These are phyloP conservation scores for Psilocybe tampanensis DNA, from an alignment of 768 basidiomycete genomes.

Conservation along the genomic window DNA sequence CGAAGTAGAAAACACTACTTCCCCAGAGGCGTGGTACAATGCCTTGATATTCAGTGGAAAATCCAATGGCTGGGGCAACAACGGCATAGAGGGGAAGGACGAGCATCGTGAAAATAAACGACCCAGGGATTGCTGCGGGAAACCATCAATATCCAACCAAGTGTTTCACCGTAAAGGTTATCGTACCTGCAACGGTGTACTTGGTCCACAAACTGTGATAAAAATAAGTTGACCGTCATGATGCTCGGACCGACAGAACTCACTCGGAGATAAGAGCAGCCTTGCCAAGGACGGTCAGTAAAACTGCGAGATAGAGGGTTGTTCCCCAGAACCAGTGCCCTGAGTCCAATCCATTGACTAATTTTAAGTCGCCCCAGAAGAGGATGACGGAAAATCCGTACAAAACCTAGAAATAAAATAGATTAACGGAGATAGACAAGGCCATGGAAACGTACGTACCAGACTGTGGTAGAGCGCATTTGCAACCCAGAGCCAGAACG, in stretches of 20 bases:
- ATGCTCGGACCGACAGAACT: slow-evolving; percentile 32
- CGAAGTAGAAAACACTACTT: slow-evolving; percentile 87
- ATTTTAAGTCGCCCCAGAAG: slow-evolving; percentile 92
- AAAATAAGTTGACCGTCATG: not conserved
- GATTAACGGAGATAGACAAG: not conserved
- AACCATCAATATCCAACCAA: slow-evolving; percentile 12
- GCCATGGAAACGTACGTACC: slow-evolving; percentile 48
- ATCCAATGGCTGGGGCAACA: slow-evolving; percentile 82
- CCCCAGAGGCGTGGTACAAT: slow-evolving; percentile 92
- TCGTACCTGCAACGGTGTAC: slow-evolving; percentile 88
- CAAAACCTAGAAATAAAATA: slow-evolving; percentile 56
- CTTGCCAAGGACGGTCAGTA: slow-evolving; percentile 95
- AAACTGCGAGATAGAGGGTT: slow-evolving; percentile 89
- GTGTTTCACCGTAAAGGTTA: not conserved
- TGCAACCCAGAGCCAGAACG: slow-evolving; percentile 91
- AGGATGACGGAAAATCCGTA: slow-evolving; percentile 88
- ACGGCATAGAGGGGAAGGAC: slow-evolving; percentile 90
- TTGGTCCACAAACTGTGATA: slow-evolving; percentile 92
- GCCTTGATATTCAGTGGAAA: slow-evolving; percentile 89
- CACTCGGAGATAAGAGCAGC: slow-evolving; percentile 97
- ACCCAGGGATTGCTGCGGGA: slow-evolving; percentile 87
- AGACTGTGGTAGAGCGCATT: slow-evolving; percentile 92
- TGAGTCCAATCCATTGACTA: slow-evolving; percentile 76
- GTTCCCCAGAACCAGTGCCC: slow-evolving; percentile 99
- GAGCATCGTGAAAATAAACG: slow-evolving; percentile 95